phyloP scores from a whole-genome alignment of 1,139 yeast genomes.

The Kodamaea arcana region DNA sequence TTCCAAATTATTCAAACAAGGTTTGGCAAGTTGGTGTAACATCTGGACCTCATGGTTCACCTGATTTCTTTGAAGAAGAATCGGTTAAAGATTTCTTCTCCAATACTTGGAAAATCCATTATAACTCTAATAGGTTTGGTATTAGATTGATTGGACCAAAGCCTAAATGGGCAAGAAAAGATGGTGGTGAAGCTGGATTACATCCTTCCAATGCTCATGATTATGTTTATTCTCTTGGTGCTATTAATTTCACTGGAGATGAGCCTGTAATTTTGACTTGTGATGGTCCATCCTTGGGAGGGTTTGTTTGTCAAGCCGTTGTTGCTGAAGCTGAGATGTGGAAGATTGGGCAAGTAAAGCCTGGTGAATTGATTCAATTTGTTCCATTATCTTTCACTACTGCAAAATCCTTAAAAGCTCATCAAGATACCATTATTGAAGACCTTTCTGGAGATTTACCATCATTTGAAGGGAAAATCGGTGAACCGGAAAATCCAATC shows the following conservation, averaged over 20 bases:
- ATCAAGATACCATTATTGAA: conserved; percentile 55
- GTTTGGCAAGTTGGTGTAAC: conserved; percentile 90
- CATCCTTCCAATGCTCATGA: conserved; percentile 98
- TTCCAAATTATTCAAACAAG: conserved; percentile 53
- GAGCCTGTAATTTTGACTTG: conserved; percentile 96
- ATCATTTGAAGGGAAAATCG: conserved; percentile 23
- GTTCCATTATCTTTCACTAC: conserved; percentile 67
- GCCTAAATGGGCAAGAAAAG: conserved; percentile 94
- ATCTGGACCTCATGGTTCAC: conserved; percentile 97
- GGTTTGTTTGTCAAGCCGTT: conserved; percentile 94
- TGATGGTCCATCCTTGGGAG: conserved; percentile 97
- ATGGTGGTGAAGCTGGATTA: conserved; percentile 97
- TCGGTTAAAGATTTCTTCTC: conserved; percentile 70
- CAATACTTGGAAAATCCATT: conserved; percentile 88
- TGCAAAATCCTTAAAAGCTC: conserved; percentile 60
- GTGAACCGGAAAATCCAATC: conserved; percentile 57
- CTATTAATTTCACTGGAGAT: conserved; percentile 96
- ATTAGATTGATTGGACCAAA: conserved; percentile 93
- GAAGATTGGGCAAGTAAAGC: conserved; percentile 97
- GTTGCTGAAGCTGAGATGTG: conserved; percentile 95
- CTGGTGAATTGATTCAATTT: conserved; percentile 82
- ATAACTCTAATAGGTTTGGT: conserved; percentile 95
- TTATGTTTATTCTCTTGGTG: conserved; percentile 93
- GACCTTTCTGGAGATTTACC: conserved; percentile 42
- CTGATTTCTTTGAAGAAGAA: conserved; percentile 84